phyloP scores from a whole-genome alignment of 2,329 filamentous ascomycete genomes.

The Thielaviopsis musarum region DNA sequence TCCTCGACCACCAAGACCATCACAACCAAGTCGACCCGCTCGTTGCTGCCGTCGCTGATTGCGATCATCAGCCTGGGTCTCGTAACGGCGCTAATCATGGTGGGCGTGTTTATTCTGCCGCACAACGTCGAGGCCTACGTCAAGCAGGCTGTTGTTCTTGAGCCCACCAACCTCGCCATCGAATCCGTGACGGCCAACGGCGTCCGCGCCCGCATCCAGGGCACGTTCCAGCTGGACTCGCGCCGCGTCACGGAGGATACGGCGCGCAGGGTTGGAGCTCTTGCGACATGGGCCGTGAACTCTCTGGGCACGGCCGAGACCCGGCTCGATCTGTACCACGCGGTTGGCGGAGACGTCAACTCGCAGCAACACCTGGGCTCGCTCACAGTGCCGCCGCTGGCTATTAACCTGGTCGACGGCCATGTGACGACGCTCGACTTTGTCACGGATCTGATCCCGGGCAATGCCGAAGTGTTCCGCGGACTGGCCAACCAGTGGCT shows the following conservation, averaged over 20 bases:
- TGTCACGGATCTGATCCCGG: constrained; percentile 57
- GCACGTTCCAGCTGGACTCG: constrained; percentile 66
- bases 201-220: constrained; percentile 63
- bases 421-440: constrained; percentile 65
- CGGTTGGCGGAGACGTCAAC: constrained; percentile 40
- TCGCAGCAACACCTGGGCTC: constrained; percentile 61
- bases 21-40: constrained; percentile 21
- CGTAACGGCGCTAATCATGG: constrained; percentile 49
- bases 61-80: constrained; percentile 51
- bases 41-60: constrained; percentile 51
- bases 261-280: constrained; percentile 57
- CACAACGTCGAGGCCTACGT: constrained; percentile 72
- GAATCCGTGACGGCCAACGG: constrained; percentile 69
- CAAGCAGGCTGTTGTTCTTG: constrained; percentile 63
- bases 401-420: constrained; percentile 61
- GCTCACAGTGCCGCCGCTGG: constrained; percentile 57
- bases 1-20: constrained; percentile 5
- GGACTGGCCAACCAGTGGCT: constrained; percentile 79
- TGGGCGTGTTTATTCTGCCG: constrained; percentile 66
- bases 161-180: constrained; percentile 70
- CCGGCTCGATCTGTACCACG: constrained; percentile 59
- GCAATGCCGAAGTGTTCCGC: constrained; percentile 60
- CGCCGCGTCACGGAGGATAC: constrained; percentile 53
- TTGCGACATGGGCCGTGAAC: constrained; percentile 64
- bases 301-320: constrained; percentile 60